Evolutionary conservation across 2,329 filamentous ascomycete genomes (phyloP), one percentile per base, ranked within the genome.

Genomic region (Gnomoniopsis sp.): DNA sequence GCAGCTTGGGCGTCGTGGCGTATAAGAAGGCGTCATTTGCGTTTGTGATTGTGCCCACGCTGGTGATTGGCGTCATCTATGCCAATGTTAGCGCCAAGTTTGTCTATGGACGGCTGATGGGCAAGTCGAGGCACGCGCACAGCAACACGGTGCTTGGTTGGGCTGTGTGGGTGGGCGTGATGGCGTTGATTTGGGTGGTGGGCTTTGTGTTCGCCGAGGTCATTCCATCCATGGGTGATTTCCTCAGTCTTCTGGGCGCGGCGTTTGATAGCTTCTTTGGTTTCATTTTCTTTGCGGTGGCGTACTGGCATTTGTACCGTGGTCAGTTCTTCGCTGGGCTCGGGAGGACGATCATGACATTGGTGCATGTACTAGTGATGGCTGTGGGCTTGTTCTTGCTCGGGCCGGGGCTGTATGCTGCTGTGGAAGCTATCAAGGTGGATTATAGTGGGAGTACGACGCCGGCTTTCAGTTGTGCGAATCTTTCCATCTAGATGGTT

Each of bases 11-110:
- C 3, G 72, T 71, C 0, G 69, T 69, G 1, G 66, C 79, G 0
- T 72, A 89, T 49, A 77, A 81, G 23, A 88, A 88, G 67, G 74
- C 88, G 12, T 86, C 87, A 12, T 90, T 85, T 72, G 87, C 85
- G 23, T 75, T 90, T 60, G 88, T 87, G 0, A 11, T 47, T 21
- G 77, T 87, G 1, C 87, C 87, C 1, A 89, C 86, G 2, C 90
- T 90, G 59, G 75, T 90, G 50, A 83, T 91, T 52, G 88, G 87
- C 54, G 86, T 89, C 7, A 87, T 91, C 62, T 87, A 88, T 68
- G 86, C 82, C 14, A 83, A 87, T 60, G 83, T 90, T 1, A 85
- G 85, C 2, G 79, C 78, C 56, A 88, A 88, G 67, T 87, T 87
- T 65, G 75, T 89, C 59, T 90, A 88, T 66, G 73, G 84, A 2